A percentile compares a stretch with the other conserved stretches of the same genome.
Evolutionary conservation across 257 asterid genomes (phyloP).

Genomic region (Paraleonurus japonicus): DNA sequence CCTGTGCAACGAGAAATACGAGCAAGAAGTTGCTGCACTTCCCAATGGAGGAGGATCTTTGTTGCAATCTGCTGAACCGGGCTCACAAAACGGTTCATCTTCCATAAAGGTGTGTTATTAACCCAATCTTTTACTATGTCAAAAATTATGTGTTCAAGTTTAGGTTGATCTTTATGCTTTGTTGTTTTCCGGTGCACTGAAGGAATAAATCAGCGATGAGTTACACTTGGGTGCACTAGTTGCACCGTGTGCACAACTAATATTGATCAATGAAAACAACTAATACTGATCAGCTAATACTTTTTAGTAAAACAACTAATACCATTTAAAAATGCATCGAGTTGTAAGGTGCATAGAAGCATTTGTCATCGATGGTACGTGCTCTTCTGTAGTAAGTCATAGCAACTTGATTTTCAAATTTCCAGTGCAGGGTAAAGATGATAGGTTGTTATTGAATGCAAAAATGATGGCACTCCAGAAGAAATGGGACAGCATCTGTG

Average conservation of each 20-base stretch:
- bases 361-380: neutral
- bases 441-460: conserved; percentile 43
- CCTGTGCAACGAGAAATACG: conserved; percentile 68
- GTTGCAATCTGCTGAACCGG: conserved; percentile 42
- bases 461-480: conserved; percentile 48
- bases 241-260: too few species aligned
- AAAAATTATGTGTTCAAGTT: neutral
- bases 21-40: conserved; percentile 54
- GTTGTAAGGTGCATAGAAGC: too few species aligned
- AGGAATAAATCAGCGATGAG: neutral
- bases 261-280: too few species aligned
- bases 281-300: too few species aligned
- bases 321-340: too few species aligned
- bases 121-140: neutral
- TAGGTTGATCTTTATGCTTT: neutral
- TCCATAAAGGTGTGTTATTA: conserved; percentile 47
- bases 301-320: too few species aligned
- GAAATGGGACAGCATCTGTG: conserved; percentile 71
- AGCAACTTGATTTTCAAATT: conserved; percentile 43
- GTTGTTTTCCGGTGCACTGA: neutral
- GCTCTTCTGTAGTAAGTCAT: conserved; percentile 24
- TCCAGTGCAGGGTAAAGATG: conserved; percentile 87
- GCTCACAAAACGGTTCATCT: conserved; percentile 23
- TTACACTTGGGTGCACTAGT: too few species aligned
- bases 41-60: conserved; percentile 35